These are phyloP conservation scores for Anaeromyces robustus DNA, from an alignment of 192 early-diverging fungal species.

Conservation along the genomic window DNA sequence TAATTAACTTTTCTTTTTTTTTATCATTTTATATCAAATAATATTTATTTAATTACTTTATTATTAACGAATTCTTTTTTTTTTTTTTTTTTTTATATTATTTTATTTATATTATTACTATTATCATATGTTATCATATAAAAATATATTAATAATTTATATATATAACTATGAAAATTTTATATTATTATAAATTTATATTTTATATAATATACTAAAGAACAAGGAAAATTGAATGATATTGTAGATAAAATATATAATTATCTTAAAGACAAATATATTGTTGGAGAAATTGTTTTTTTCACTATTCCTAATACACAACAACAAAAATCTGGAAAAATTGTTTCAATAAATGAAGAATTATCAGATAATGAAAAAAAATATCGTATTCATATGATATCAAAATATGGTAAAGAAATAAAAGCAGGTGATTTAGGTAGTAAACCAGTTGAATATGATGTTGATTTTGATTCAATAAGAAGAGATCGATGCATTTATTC, in stretches of 20 bases:
- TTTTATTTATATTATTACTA: neutral
- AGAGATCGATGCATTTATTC: constrained; percentile 48
- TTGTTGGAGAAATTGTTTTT: constrained; percentile 31
- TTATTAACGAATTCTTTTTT: constrained; percentile 1
- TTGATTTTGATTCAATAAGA: constrained; percentile 13
- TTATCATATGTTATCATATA: no score
- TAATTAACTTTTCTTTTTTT: constrained; percentile 16
- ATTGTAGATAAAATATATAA: constrained; percentile 45
- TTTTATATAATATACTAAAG: constrained; percentile 13
- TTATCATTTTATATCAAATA: constrained; percentile 13
- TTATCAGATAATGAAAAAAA: neutral
- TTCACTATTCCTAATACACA: constrained; percentile 9
- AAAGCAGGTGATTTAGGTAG: constrained; percentile 14
- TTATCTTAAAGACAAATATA: constrained; percentile 33
- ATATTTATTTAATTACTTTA: no score
- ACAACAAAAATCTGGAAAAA: constrained; percentile 6
- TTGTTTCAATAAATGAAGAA: neutral
- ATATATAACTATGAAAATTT: no score
- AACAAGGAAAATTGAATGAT: constrained; percentile 28
- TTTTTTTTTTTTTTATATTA: neutral
- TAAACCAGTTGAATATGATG: constrained; percentile 8
- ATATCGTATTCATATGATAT: constrained; percentile 25
- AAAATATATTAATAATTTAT: neutral
- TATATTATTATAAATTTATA: no score
- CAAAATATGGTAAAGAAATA: constrained; percentile 28